A percentile compares a stretch with the other conserved stretches of the same genome.
Evolutionary conservation across 306 rosid species (phyloP).

Genomic region (Vicia villosa): DNA sequence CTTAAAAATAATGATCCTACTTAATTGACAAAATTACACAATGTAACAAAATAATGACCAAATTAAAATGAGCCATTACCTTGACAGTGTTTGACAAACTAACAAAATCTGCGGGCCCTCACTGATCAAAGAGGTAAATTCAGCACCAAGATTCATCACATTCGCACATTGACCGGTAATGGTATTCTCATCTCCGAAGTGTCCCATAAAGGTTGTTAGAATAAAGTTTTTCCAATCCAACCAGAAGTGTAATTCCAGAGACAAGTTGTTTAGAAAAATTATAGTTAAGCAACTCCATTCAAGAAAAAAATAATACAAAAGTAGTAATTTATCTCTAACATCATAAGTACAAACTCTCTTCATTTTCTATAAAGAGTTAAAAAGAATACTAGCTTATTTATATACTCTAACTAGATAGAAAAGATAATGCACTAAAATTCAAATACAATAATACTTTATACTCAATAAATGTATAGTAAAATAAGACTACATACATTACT

Average conservation of each 20-base stretch:
- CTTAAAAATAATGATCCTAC: background rate
- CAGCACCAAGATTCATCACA: conserved; percentile 28
- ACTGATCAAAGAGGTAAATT: conserved; percentile 42
- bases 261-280: conserved; percentile 29
- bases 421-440: too few species aligned
- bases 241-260: conserved; percentile 46
- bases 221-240: conserved; percentile 41
- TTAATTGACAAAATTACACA: background rate
- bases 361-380: too few species aligned
- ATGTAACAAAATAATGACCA: background rate
- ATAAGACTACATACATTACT: too few species aligned
- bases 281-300: background rate
- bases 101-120: conserved; percentile 51
- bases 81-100: conserved; percentile 49
- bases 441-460: too few species aligned
- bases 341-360: too few species aligned
- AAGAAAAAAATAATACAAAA: background rate
- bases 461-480: too few species aligned
- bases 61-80: conserved; percentile 26
- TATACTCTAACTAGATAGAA: too few species aligned
- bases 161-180: conserved; percentile 40
- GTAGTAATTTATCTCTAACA: too few species aligned
- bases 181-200: conserved; percentile 51
- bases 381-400: too few species aligned
- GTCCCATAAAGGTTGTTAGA: conserved; percentile 46